Base-by-base conservation (phyloP, 2,329 filamentous ascomycete genomes). In the Hymenoscyphus scutula region DNA sequence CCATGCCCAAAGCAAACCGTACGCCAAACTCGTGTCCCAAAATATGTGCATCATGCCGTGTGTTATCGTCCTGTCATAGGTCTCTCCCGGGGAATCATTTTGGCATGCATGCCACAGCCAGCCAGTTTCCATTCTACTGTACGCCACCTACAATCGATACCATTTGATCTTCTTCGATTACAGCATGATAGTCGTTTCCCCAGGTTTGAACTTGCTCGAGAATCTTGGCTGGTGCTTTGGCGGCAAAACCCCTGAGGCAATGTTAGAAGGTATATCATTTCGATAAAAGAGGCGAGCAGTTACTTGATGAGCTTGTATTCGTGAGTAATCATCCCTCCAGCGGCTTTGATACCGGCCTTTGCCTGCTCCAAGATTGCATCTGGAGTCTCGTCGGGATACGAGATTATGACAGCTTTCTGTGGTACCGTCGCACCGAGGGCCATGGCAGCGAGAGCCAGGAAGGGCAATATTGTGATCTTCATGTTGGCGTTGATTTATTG, bases 281-380 rank as follows among this genome's bases (percentile, higher is more conserved):
- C 45, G 25, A 32, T 11, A 51, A 13, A 23, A 7, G 34, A 11
- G 2, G 2, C 15, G 45, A 23, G 45, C 19, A 23, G 45, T 51
- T 82, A 92, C 89, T 86, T 84, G 76, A 88, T 84, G 62, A 87
- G 73, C 55, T 79, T 78, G 76, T 91, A 95, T 72, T 88, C 84
- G 78, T 96, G 91, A 25, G 89, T 95, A 70, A 97, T 91, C 57
- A 84, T 77, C 45, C 91, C 91, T 57, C 90, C 90, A 45, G 87
- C 87, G 54, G 87, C 80, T 59, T 81, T 77, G 70, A 97, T 87
- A 2, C 85, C 84, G 51, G 88, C 77, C 80, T 89, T 95, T 53
- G 91, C 92, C 61, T 89, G 76, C 25, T 86, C 78, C 34, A 97
- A 75, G 38, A 96, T 79, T 38, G 80, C 81, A 66, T 89, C 79